These are phyloP conservation scores for Aspergillus sojae DNA, from an alignment of 2,329 filamentous ascomycete genomes.

Conservation along the genomic window DNA sequence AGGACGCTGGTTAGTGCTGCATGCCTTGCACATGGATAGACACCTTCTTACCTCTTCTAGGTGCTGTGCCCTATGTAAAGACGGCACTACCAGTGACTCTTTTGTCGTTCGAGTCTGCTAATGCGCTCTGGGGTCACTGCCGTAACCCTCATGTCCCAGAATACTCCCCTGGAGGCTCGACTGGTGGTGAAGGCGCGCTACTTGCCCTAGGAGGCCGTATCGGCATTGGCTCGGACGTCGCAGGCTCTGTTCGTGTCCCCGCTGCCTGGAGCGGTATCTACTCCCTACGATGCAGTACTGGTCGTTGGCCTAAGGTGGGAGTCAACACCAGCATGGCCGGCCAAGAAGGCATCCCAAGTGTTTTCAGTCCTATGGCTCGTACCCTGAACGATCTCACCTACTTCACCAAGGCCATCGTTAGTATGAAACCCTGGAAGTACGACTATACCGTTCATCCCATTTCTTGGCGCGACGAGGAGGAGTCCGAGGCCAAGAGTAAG, in stretches of 20 bases:
- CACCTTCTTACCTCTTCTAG: slow-evolving; percentile 32
- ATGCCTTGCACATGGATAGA: neutral
- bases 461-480: slow-evolving; percentile 69
- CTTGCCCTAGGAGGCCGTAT: slow-evolving; percentile 81
- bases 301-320: slow-evolving; percentile 84
- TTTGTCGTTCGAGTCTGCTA: slow-evolving; percentile 80
- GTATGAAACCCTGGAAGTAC: slow-evolving; percentile 86
- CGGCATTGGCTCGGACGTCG: slow-evolving; percentile 88
- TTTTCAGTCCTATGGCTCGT: slow-evolving; percentile 90
- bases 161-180: slow-evolving; percentile 88
- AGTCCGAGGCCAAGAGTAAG: slow-evolving; percentile 62
- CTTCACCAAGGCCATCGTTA: slow-evolving; percentile 76
- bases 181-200: slow-evolving; percentile 80
- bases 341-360: slow-evolving; percentile 84
- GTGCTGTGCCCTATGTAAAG: slow-evolving; percentile 89
- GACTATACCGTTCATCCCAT: slow-evolving; percentile 84
- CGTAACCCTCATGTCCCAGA: slow-evolving; percentile 81
- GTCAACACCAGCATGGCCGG: slow-evolving; percentile 87
- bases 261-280: slow-evolving; percentile 92
- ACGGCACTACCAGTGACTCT: slow-evolving; percentile 87
- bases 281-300: slow-evolving; percentile 81
- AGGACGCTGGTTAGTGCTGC: slow-evolving; percentile 65
- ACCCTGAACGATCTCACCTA: slow-evolving; percentile 81
- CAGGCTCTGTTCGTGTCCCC: slow-evolving; percentile 81
- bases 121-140: slow-evolving; percentile 78